phyloP scores from a whole-genome alignment of 2,329 filamentous ascomycete species.

The Hypocreales sp. region DNA sequence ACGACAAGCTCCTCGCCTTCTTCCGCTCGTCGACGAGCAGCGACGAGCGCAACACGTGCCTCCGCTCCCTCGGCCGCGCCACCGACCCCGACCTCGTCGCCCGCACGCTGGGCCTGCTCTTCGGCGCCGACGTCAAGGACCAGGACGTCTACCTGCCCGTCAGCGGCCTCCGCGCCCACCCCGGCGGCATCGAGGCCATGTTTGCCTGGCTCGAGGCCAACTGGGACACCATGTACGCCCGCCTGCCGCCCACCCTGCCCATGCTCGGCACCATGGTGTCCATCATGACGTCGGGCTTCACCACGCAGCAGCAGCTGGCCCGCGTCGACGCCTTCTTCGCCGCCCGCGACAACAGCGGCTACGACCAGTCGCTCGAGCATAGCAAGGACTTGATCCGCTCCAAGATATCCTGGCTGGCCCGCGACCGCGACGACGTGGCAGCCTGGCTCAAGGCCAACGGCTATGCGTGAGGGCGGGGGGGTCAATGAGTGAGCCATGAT shows the following conservation, averaged over 20 bases:
- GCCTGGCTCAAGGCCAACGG: slow-evolving; percentile 11
- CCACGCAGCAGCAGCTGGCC: slow-evolving; percentile 57
- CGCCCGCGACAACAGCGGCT: slow-evolving; percentile 71
- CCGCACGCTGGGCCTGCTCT: slow-evolving; percentile 62
- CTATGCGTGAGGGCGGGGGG: too few relatives aligned
- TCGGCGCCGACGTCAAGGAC: slow-evolving; percentile 73
- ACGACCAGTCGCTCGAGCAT: slow-evolving; percentile 73
- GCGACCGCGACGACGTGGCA: slow-evolving; percentile 10
- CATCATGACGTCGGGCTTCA: slow-evolving; percentile 71
- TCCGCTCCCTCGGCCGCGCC: slow-evolving; percentile 62
- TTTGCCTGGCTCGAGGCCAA: slow-evolving; percentile 75
- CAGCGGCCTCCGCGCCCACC: slow-evolving; percentile 49
- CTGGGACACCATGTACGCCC: slow-evolving; percentile 72
- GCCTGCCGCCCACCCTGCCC: slow-evolving; percentile 70
- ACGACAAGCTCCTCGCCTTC: slow-evolving; percentile 60
- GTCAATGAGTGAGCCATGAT: too few relatives aligned
- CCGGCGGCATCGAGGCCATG: slow-evolving; percentile 61
- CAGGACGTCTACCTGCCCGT: slow-evolving; percentile 87
- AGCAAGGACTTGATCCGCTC: slow-evolving; percentile 77
- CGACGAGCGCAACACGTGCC: slow-evolving; percentile 50
- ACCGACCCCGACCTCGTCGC: slow-evolving; percentile 77
- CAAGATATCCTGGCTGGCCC: slow-evolving; percentile 34
- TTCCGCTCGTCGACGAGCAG: slow-evolving; percentile 54
- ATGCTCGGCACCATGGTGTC: slow-evolving; percentile 77
- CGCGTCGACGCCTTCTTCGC: slow-evolving; percentile 75